These are phyloP conservation scores for Ampelomyces quisqualis DNA, from an alignment of 2,329 filamentous ascomycete species.

Conservation along the genomic window DNA sequence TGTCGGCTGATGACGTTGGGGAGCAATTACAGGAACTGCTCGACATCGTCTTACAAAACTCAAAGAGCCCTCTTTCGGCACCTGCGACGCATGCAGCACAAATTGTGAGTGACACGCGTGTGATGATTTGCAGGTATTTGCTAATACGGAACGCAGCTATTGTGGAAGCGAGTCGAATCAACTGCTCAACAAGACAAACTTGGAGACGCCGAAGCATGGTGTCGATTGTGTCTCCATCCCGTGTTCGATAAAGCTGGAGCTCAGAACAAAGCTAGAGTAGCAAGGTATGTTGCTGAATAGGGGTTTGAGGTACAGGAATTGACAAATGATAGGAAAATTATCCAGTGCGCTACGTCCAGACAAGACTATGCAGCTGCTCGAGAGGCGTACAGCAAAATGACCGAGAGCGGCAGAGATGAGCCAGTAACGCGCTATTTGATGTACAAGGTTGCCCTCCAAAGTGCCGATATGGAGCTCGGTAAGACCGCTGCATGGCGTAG, in stretches of 20 bases:
- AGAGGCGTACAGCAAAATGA: slow-evolving; percentile 60
- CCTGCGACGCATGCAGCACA: slow-evolving; percentile 67
- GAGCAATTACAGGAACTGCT: slow-evolving; percentile 47
- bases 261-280: slow-evolving; percentile 66
- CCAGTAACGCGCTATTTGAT: slow-evolving; percentile 70
- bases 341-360: slow-evolving; percentile 66
- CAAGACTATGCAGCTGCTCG: slow-evolving; percentile 58
- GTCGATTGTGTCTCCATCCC: slow-evolving; percentile 64
- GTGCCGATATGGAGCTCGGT: slow-evolving; percentile 57
- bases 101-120: slow-evolving; percentile 52
- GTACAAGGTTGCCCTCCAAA: slow-evolving; percentile 69
- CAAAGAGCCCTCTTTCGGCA: slow-evolving; percentile 54
- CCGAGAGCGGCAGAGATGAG: slow-evolving; percentile 58
- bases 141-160: slow-evolving; percentile 53
- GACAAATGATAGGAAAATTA: slow-evolving; percentile 62
- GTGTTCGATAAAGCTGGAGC: slow-evolving; percentile 67
- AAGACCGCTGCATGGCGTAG: slow-evolving; percentile 9
- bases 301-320: slow-evolving; percentile 1
- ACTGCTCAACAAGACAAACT: slow-evolving; percentile 56
- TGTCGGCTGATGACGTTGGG: slow-evolving; percentile 38
- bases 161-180: slow-evolving; percentile 78
- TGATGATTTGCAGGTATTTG: slow-evolving; percentile 1
- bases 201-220: slow-evolving; percentile 67
- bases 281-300: slow-evolving; percentile 53
- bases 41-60: slow-evolving; percentile 50